phyloP scores from a whole-genome alignment of 495 filamentous ascomycete genomes.

The Aspergillus mulundensis region DNA sequence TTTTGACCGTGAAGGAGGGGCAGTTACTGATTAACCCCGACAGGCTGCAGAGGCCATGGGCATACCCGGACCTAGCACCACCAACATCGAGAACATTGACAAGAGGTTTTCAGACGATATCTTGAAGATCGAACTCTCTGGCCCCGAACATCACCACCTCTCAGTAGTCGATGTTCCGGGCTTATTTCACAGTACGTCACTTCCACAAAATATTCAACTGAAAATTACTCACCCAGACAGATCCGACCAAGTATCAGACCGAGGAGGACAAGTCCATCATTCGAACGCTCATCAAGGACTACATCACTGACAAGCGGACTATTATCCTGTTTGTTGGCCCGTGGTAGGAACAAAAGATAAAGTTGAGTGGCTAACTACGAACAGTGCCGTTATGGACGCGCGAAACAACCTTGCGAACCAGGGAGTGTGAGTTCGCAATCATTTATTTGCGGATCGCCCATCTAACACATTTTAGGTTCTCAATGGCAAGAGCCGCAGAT shows the following conservation, averaged over 20 bases:
- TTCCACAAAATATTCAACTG: background rate
- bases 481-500: slow-evolving; percentile 44
- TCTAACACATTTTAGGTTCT: slow-evolving; percentile 10
- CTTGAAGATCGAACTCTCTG: slow-evolving; percentile 47
- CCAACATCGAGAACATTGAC: slow-evolving; percentile 13
- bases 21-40: background rate
- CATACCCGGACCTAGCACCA: slow-evolving; percentile 15
- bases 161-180: slow-evolving; percentile 54
- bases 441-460: background rate
- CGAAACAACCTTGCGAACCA: slow-evolving; percentile 25
- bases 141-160: slow-evolving; percentile 43
- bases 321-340: slow-evolving; percentile 36
- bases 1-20: background rate
- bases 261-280: slow-evolving; percentile 30
- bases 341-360: too few relatives aligned
- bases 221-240: background rate
- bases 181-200: slow-evolving; percentile 26
- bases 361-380: background rate
- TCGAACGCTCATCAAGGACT: slow-evolving; percentile 36
- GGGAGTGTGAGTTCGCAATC: slow-evolving; percentile 13
- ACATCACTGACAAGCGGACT: slow-evolving; percentile 40
- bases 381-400: slow-evolving; percentile 26
- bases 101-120: slow-evolving; percentile 43
- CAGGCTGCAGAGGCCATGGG: slow-evolving; percentile 29
- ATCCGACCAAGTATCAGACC: slow-evolving; percentile 32